These are phyloP conservation scores for Solanum chiquidenum DNA, from an alignment of 257 asterid species.

Conservation along the genomic window DNA sequence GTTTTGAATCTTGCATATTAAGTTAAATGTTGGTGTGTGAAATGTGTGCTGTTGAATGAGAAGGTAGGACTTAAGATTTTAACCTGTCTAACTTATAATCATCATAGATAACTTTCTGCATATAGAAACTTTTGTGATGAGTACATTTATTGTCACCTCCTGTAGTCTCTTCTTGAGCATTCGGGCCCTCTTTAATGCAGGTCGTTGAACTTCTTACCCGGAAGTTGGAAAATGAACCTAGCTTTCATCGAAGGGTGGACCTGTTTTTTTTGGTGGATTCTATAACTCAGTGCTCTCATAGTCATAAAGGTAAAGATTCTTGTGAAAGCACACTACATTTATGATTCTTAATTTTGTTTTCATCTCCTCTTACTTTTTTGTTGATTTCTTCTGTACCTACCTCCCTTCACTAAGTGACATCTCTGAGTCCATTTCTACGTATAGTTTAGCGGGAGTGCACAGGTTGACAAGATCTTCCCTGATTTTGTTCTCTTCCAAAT, in stretches of 20 bases:
- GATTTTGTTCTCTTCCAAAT: neutral
- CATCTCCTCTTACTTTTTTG: neutral
- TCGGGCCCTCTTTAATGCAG: slow-evolving; percentile 24
- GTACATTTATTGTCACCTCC: neutral
- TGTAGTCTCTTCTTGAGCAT: neutral
- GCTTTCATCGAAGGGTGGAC: slow-evolving; percentile 79
- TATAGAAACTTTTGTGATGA: neutral
- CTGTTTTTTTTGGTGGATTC: slow-evolving; percentile 91
- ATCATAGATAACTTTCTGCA: neutral
- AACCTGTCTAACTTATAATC: neutral
- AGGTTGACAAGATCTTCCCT: neutral
- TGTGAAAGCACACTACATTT: neutral
- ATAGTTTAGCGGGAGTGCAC: neutral
- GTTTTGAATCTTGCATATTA: neutral
- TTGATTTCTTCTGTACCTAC: neutral
- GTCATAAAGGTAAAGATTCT: slow-evolving; percentile 63
- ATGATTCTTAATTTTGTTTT: neutral
- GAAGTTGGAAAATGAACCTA: slow-evolving; percentile 73
- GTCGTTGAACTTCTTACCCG: slow-evolving; percentile 84
- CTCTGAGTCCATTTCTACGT: neutral
- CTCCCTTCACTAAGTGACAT: neutral
- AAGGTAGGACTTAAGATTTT: neutral
- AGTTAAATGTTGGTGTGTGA: neutral
- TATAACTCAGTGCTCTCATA: slow-evolving; percentile 92
- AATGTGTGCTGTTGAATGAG: neutral